Evolutionary conservation across 805 yeast genomes (phyloP).

Genomic region (Candida stauntonica): DNA sequence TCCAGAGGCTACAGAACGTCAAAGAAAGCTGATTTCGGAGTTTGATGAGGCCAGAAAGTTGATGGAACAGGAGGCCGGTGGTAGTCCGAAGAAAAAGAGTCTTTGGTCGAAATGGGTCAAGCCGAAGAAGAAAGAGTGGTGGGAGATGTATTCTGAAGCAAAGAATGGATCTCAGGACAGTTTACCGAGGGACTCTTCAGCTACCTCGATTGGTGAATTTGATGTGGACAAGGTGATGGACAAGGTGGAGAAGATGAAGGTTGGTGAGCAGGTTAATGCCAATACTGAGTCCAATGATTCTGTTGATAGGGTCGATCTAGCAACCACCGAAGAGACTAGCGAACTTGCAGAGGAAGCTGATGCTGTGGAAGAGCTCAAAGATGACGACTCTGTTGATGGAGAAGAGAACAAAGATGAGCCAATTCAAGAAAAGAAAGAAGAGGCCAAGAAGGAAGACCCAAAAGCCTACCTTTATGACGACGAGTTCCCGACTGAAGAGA

Average conservation of each 20-base stretch:
- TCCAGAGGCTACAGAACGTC: slow-evolving; percentile 79
- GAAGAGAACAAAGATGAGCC: not conserved
- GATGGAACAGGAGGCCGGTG: slow-evolving; percentile 41
- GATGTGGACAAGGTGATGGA: slow-evolving; percentile 21
- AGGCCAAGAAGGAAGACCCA: not conserved
- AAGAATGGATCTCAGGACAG: slow-evolving; percentile 18
- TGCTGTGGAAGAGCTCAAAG: slow-evolving; percentile 1
- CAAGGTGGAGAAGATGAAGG: slow-evolving; percentile 13
- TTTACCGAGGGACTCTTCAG: slow-evolving; percentile 2
- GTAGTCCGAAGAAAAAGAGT: slow-evolving; percentile 29
- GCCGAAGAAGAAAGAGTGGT: slow-evolving; percentile 55
- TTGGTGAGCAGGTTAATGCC: not conserved
- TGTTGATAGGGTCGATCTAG: not conserved
- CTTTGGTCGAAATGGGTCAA: slow-evolving; percentile 44
- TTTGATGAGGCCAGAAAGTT: slow-evolving; percentile 79
- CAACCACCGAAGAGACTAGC: not conserved
- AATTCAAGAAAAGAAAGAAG: not conserved
- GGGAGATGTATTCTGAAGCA: slow-evolving; percentile 35
- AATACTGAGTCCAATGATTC: not conserved
- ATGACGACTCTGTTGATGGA: not conserved
- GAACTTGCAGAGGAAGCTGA: slow-evolving; percentile 5
- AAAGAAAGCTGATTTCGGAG: slow-evolving; percentile 75
- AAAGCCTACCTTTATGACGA: slow-evolving; percentile 7
- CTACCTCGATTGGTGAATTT: slow-evolving; percentile 9
- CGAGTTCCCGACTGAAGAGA: slow-evolving; percentile 16